Base-by-base conservation (phyloP, 1,139 yeast genomes). In the Geotrichum carabidarum region DNA sequence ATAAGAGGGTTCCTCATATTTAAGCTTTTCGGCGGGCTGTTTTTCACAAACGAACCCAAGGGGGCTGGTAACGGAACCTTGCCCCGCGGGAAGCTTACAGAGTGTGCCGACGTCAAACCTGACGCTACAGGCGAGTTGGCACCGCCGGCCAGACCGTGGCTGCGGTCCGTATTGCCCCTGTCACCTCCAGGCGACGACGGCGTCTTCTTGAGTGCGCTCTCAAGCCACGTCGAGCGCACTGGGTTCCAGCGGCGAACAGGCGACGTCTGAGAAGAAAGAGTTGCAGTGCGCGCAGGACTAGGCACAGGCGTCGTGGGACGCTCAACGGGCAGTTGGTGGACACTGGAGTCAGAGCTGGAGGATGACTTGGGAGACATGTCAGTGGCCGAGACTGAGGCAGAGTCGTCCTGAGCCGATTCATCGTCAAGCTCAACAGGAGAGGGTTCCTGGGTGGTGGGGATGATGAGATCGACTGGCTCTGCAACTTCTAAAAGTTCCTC, bases 211-310 rank as follows among this genome's bases (percentile, higher is more conserved):
- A 66, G 51, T 3, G 69, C 69, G 51, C 68, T 65, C 50, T 66
- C 69, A 17, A 66, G 54, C 69, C 69, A 66, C 1, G 68, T 63
- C 6, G 67, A 61, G 22, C 66, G 57, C 1, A 58, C 60, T 7
- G 68, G 67, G 47, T 65, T 64, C 63, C 65, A 61, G 15, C 65
- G 27, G 9, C 52, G 52, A 1, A 53, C 34, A 14, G 41, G 31
- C 9, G 56, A 36, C 15, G 43, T 18, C n/a, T 42, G 42, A 9
- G 46, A 42, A 12, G 17, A 37, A 8, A 31, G 14, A 8, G 30
- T 27, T 5, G 30, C 14, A 14, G 53, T 43, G 22, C 53, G 44
- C 31, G 36, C 53, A 18, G 35, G 15, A 8, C 36, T 8, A 8
- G 35, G 46, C 4, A 14, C 36, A 5, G 34, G 46, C 8, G 36